Evolutionary conservation across 805 yeast species (phyloP), one percentile per base, ranked within the genome.

Genomic region (Candida silvicultrix): DNA sequence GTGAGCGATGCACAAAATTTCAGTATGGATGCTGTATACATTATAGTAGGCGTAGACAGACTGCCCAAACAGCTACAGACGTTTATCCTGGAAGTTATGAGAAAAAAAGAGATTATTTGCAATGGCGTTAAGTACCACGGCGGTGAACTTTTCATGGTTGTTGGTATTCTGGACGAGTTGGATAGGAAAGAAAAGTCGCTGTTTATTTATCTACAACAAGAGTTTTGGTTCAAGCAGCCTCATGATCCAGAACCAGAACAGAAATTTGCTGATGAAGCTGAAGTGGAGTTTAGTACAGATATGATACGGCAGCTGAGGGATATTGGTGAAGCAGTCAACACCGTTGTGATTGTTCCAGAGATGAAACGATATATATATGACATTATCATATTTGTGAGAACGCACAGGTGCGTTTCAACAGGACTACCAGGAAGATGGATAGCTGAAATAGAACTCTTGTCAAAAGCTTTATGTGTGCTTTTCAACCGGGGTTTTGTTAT

Each of bases 301-400:
- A 28, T 28, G 25, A 16, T 21, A 21, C 20, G 47, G 20, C 42
- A 39, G n/a, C 18, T 49, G 5, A 19, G 45, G 11, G 34, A 32
- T 9, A 21, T 51, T 10, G 38, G 56, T 11, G 15, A 43, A 1
- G 40, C 52, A 18, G 45, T 45, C 6, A 14, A 25, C 2, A 15
- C 45, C 9, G 68, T 77, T 11, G 52, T 48, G 5, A 59, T 81
- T 8, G 67, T 71, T 1, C 71, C 79, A 0, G 85, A 81, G 45
- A 63, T 81, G 28, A 57, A 57, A 39, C 58, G 82, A 5, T 82
- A 81, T 52, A 70, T 78, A 49, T 76, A 78, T 49, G 86, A 81
- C 56, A 68, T 82, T 14, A 58, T 78, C 2, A 66, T 80, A 2
- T 76, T 71, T 53, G 53, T 75, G 2, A 63, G 88, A 39, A 70